Base-by-base conservation (phyloP, 441 rosid species). In the Isatis lusitanica region DNA sequence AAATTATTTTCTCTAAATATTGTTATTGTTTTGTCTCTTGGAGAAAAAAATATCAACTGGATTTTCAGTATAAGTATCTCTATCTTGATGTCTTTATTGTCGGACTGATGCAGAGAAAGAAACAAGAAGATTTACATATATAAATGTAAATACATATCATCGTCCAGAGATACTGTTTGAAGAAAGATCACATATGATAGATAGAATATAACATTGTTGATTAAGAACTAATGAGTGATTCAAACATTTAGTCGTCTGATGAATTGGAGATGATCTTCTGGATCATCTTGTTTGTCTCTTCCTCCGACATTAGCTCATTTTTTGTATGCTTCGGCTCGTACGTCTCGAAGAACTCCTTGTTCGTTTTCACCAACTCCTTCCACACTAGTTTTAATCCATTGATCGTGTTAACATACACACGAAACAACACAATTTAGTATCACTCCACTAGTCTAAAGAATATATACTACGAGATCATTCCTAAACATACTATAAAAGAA, bases 251-350 rank as follows among this genome's bases (percentile, higher is more conserved):
- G 35, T 52, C 16, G 57, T 52, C 16, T 26, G 35, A 12, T 52
- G 57, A 52, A 52, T 52, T 16, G 26, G 57, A 52, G 57, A 52
- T 52, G 15, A 24, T 51, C 57, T 51, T 51, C 56, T 51, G 56
- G 56, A 51, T 11, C 56, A 51, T 51, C 33, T 51, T 24, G 57
- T 24, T 12, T 52, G 57, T 52, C 57, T 52, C 57, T 24, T 52
- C 31, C 33, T 52, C 57, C 16, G 57, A 24, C 57, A 52, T 24
- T 26, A 35, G 12, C 35, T 24, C 57, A 26, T 52, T 52, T 52
- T 52, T 52, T 24, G 33, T 52, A 24, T 26, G 35, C 57, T 52
- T 52, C 33, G 33, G 15, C 57, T 52, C 57, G 57, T 52, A 52
- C 3, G 35, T 11, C 57, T 52, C 35, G 57, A 52, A 52, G 57